A percentile compares a stretch with the other conserved stretches of the same genome.
Conservation (phyloP, 305 asterid genomes). For the Rubia peregrina region DNA sequence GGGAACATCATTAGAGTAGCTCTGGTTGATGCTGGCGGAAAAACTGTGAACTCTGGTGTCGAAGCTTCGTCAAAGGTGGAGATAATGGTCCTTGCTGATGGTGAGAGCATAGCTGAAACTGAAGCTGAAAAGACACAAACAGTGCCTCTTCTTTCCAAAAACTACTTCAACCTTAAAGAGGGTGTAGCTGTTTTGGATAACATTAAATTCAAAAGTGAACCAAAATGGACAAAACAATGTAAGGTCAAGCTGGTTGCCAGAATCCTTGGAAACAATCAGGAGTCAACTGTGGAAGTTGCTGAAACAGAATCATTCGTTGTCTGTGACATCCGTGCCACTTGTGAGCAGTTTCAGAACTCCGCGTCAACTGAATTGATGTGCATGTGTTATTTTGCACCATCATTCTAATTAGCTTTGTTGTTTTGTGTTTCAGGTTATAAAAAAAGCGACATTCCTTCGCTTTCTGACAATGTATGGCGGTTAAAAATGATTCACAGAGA, state of each 20-base stretch:
- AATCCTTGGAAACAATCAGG: background rate
- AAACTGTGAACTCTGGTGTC: conserved; percentile 28
- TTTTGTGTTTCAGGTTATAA: conserved; percentile 9
- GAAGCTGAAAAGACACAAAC: background rate
- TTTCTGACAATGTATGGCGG: conserved; percentile 10
- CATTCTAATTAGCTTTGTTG: background rate
- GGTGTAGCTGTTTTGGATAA: conserved; percentile 20
- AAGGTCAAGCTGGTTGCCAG: conserved; percentile 18
- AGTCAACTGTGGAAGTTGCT: conserved; percentile 15
- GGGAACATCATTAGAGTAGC: conserved; percentile 23
- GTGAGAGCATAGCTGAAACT: background rate
- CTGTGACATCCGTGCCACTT: conserved; percentile 18
- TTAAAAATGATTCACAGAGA: background rate
- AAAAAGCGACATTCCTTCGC: conserved; percentile 11
- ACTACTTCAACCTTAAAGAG: conserved; percentile 13
- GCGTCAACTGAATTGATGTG: background rate
- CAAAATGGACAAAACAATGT: background rate
- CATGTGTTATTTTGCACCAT: background rate
- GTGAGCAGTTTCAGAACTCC: background rate
- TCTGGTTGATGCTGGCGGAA: conserved; percentile 37
- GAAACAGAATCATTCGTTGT: conserved; percentile 22
- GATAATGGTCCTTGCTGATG: conserved; percentile 27
- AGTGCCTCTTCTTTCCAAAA: conserved; percentile 13
- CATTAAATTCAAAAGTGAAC: conserved; percentile 15
- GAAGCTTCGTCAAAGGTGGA: conserved; percentile 41